Conservation (phyloP, 805 yeast species). For the Candida alai region DNA sequence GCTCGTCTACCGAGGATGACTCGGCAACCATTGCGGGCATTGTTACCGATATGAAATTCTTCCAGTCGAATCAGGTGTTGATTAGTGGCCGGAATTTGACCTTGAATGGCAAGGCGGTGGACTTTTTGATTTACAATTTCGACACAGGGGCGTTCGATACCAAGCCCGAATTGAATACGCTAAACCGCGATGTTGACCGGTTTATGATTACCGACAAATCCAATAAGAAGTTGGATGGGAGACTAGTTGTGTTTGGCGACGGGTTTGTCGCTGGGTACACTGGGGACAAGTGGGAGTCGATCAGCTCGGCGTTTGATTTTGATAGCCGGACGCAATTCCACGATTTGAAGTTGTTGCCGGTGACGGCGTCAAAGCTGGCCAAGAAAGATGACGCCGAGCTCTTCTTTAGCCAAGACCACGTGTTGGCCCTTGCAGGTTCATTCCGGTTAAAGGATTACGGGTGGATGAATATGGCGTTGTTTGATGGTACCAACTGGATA, state of each 20-base stretch:
- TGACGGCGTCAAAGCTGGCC: conserved; percentile 26
- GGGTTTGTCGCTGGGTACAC: conserved; percentile 40
- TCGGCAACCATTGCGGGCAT: conserved; percentile 41
- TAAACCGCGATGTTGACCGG: conserved; percentile 24
- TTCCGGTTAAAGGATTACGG: conserved; percentile 51
- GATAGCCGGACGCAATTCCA: conserved; percentile 33
- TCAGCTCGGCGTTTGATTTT: conserved; percentile 32
- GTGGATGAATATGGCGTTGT: conserved; percentile 55
- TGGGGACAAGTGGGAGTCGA: conserved; percentile 45
- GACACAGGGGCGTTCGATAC: conserved; percentile 25
- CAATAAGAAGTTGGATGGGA: conserved; percentile 34
- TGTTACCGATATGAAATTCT: conserved; percentile 51
- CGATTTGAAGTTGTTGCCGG: conserved; percentile 43
- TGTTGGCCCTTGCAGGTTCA: conserved; percentile 57
- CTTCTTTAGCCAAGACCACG: conserved; percentile 40
- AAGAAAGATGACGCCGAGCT: conserved; percentile 26
- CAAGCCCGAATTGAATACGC: conserved; percentile 18
- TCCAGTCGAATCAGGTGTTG: conserved; percentile 32
- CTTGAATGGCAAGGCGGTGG: conserved; percentile 27
- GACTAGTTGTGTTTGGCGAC: conserved; percentile 33
- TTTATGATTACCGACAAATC: conserved; percentile 45
- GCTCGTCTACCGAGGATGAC: conserved; percentile 11
- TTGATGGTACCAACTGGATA: conserved; percentile 62
- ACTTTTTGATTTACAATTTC: conserved; percentile 56
- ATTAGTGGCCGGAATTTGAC: conserved; percentile 50